Base-by-base conservation (phyloP, 225 moss, liverwort and hornwort species). In the Pseudisothecium myosuroides region DNA sequence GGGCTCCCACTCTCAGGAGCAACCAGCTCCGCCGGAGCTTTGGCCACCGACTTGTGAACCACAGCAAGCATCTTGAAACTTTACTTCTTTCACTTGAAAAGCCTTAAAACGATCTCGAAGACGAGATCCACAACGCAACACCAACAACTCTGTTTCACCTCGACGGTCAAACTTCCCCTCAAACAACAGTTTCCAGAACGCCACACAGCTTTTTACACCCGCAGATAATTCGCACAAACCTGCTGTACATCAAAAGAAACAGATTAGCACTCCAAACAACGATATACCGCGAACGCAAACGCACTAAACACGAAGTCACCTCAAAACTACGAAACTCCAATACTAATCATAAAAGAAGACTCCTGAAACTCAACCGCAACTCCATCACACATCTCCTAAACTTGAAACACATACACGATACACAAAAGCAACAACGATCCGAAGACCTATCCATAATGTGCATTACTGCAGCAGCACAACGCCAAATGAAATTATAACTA, bases 51-150 rank as follows among this genome's bases (percentile, higher is more conserved):
- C 81, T 95, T 93, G 88, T 96, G 92, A 82, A 98, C 93, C 19
- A 98, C 90, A 72, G 98, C 95, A 92, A 98, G 95, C 98, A 98
- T 98, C 90, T 90, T 95, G 90, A 84, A 84, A 87, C 50, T 79
- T 50, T 37, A 12, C 47, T 60, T 37, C 47, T 71, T 87, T 41
- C 65, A 63, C 83, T 39, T 37, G 23, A 62, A 50, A 72, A 4
- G 27, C 24, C 47, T 74, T 56, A 67, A n/a, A 79, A 82, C 64
- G 82, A 64, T 67, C 36, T 37, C 49, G 4, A 56, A 49, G 14
- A 39, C 50, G 64, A 58, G 47, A 78, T 86, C 86, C 34, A 29
- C 72, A 83, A 78, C n/a, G 43, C 43, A 45, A 39, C 9, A 28
- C 28, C 39, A 50, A n/a, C 86, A 86, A 34, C 92, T 84, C 55